Evolutionary conservation across 768 basidiomycete species (phyloP), one percentile per base, ranked within the genome.

Genomic region (Suillus weaverae): DNA sequence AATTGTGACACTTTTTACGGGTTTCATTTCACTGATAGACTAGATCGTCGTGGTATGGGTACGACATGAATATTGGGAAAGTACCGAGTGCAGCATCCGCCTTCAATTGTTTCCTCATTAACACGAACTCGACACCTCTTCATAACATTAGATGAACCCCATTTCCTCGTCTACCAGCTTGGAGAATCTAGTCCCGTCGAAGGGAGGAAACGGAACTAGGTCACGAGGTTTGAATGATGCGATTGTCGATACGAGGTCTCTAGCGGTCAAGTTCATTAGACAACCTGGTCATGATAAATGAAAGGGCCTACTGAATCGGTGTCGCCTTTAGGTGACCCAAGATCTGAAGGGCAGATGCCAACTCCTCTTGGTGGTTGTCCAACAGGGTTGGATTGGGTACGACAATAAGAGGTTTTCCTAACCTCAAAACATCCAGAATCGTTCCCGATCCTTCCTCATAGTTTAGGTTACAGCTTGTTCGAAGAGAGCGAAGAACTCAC

Each of bases 311-410:
- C 93, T 75, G 70, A 54, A 88, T 80, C 16, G 81, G 83, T 1
- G 87, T 82, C 30, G 86, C 77, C 65, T 76, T 82, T 54, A 95
- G 77, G 76, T 92, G 81, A 7, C 84, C 83, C 41, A 85, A 81
- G 20, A 73, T 75, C 18, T 81, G 81, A 62, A 99, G 79, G 14
- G 87, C 86, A 46, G 82, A 76, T 0, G 97, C 94, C 6, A 99
- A 81, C 71, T 99, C 94, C 62, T 88, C 82, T 80, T 99, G 97
- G 72, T 99, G 97, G 73, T 97, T 92, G 75, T 97, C 90, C 74
- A 96, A 84, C 36, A 99, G 79, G 0, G 92, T 90, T 50, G 88
- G 80, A 74, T 99, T 99, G 13, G 95, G 95, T 3, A 97, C 88
- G 5, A 92, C 90, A 67, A 99, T 89, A 68, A 99, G 80, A 8